A percentile compares a stretch with the other conserved stretches of the same genome.
These are phyloP conservation scores for Poterioochromonas sp. DNA, from an alignment of 352 stramenopile genomes.

Conservation along the genomic window DNA sequence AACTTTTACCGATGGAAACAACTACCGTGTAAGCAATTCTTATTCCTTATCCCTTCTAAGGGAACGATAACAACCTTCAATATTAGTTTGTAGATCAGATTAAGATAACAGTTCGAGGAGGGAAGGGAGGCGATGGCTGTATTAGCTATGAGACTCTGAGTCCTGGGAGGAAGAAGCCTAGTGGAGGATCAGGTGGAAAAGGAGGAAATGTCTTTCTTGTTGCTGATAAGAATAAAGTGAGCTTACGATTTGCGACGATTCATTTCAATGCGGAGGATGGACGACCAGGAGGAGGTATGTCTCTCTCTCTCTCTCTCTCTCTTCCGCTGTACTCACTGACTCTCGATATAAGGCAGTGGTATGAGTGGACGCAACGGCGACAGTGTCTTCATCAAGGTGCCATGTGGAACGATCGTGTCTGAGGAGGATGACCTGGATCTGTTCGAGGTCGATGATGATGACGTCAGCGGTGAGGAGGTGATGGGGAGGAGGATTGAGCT, in stretches of 20 bases:
- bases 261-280: slow-evolving; percentile 5
- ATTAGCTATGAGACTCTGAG: not conserved
- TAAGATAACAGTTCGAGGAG: not conserved
- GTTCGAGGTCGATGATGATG: not conserved
- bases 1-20: too few species aligned
- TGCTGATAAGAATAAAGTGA: not conserved
- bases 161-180: not conserved
- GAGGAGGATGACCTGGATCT: not conserved
- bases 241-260: not conserved
- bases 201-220: slow-evolving; percentile 20
- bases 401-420: not conserved
- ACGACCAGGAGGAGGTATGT: not conserved
- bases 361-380: not conserved
- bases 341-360: not conserved
- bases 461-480: not conserved
- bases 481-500: not conserved
- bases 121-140: slow-evolving; percentile 24
- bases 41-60: too few species aligned
- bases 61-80: not conserved
- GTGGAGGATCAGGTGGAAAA: not conserved
- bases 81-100: slow-evolving; percentile 22
- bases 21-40: too few species aligned
- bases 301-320: not conserved
- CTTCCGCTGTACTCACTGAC: not conserved
- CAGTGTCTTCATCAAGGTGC: not conserved